These are phyloP conservation scores for Puccinia hordei DNA, from an alignment of 1,284 basidiomycete species.

Conservation along the genomic window DNA sequence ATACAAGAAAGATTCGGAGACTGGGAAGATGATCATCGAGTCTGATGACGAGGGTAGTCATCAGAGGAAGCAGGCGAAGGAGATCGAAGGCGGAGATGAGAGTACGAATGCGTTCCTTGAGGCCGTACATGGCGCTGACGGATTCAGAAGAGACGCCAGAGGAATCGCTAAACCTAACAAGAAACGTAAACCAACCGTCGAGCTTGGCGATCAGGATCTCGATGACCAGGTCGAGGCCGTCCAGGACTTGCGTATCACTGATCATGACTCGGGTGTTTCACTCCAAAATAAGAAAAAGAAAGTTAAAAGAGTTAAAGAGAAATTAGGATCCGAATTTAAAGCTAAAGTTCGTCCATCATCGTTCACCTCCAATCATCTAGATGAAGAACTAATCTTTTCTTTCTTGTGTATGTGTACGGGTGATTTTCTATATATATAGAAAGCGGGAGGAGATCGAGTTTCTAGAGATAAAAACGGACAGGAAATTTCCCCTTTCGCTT, in stretches of 20 bases:
- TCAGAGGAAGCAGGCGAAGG: conserved; percentile 47
- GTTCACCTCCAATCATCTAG: not conserved
- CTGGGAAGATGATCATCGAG: conserved; percentile 85
- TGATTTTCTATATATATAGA: too few relatives aligned
- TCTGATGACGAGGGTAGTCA: conserved; percentile 58
- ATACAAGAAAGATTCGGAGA: conserved; percentile 82
- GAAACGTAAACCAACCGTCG: conserved; percentile 75
- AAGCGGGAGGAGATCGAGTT: conserved; percentile 70
- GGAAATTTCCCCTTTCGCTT: conserved; percentile 86
- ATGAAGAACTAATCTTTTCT: not conserved
- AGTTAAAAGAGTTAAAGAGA: conserved; percentile 65
- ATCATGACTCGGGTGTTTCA: not conserved
- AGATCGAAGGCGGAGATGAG: conserved; percentile 62
- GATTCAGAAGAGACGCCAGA: conserved; percentile 77
- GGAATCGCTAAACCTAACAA: conserved; percentile 95
- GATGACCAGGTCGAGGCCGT: conserved; percentile 62
- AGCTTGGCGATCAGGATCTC: conserved; percentile 62
- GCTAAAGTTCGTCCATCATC: conserved; percentile 66
- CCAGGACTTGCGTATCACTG: conserved; percentile 66
- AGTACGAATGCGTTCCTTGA: conserved; percentile 83
- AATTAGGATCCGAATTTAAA: conserved; percentile 79
- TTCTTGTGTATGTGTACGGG: conserved; percentile 62
- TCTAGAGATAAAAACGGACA: conserved; percentile 64
- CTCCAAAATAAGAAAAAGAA: conserved; percentile 64
- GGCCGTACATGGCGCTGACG: conserved; percentile 78